These are phyloP conservation scores for Ophiostoma angusticollis DNA, from an alignment of 2,329 filamentous ascomycete species.

Conservation along the genomic window DNA sequence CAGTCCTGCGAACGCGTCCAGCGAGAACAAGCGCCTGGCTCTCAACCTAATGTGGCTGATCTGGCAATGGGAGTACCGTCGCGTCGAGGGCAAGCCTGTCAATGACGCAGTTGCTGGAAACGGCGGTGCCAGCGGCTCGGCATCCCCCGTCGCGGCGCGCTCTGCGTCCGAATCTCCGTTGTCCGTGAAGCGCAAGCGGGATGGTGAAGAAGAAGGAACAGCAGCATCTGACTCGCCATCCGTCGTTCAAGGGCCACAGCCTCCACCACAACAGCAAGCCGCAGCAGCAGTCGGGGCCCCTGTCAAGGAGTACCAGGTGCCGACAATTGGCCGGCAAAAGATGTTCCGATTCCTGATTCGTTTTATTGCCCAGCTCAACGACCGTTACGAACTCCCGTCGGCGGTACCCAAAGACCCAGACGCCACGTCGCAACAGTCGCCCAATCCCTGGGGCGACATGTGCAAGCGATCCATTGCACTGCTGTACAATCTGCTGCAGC, in stretches of 20 bases:
- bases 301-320: conserved; percentile 58
- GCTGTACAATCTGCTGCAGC: conserved; percentile 71
- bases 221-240: conserved; percentile 19
- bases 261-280: too few relatives aligned
- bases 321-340: conserved; percentile 54
- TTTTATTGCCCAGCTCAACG: conserved; percentile 82
- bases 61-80: conserved; percentile 82
- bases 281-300: conserved; percentile 20
- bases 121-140: background rate
- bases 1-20: conserved; percentile 66
- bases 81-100: conserved; percentile 48
- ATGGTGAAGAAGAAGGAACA: conserved; percentile 32
- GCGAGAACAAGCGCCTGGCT: conserved; percentile 82
- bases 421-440: conserved; percentile 30
- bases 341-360: conserved; percentile 92
- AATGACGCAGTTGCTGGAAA: conserved; percentile 4
- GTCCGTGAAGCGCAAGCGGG: conserved; percentile 63
- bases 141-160: conserved; percentile 19
- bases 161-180: conserved; percentile 56
- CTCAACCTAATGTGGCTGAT: conserved; percentile 84
- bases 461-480: conserved; percentile 75
- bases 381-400: conserved; percentile 68
- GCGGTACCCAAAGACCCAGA: conserved; percentile 48
- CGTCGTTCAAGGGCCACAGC: too few relatives aligned
- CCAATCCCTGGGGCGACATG: conserved; percentile 56